A percentile compares a stretch with the other conserved stretches of the same genome.
Conservation (phyloP, 805 yeast species). For the Myxozyma geophila region DNA sequence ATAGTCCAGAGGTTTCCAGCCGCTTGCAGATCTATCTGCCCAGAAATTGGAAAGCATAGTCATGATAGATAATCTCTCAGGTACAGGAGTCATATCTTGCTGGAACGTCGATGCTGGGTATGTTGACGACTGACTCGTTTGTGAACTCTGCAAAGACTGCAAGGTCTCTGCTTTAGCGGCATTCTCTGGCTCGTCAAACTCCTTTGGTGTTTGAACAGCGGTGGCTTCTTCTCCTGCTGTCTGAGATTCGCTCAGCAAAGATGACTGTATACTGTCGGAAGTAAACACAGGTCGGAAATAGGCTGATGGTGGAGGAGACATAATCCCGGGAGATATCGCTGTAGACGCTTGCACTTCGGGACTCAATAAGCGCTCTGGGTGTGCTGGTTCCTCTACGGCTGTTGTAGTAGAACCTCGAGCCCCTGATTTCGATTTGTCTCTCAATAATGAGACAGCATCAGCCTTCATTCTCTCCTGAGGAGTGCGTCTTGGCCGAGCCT, state of each 20-base stretch:
- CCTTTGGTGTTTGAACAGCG: not conserved
- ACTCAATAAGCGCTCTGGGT: not conserved
- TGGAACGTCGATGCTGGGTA: slow-evolving; percentile 12
- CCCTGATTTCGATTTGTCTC: not conserved
- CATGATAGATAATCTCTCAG: slow-evolving; percentile 75
- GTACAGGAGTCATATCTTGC: slow-evolving; percentile 33
- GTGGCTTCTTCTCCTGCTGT: not conserved
- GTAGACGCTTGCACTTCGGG: not conserved
- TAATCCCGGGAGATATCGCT: slow-evolving; percentile 14
- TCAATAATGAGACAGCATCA: not conserved
- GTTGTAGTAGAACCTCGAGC: not conserved
- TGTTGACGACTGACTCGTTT: slow-evolving; percentile 4
- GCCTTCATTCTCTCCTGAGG: slow-evolving; percentile 2
- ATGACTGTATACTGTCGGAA: not conserved
- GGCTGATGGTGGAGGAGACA: slow-evolving; percentile 17
- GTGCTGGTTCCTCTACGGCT: not conserved
- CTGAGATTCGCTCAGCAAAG: not conserved
- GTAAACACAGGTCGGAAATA: slow-evolving; percentile 12
- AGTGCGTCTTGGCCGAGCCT: slow-evolving; percentile 6
- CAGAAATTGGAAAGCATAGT: slow-evolving; percentile 87
- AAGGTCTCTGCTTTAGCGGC: slow-evolving; percentile 1
- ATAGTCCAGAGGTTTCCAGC: slow-evolving; percentile 91
- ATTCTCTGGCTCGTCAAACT: not conserved
- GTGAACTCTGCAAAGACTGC: not conserved
- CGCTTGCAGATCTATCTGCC: slow-evolving; percentile 95